phyloP scores from a whole-genome alignment of 768 basidiomycete species.

The Pholiota molesta region DNA sequence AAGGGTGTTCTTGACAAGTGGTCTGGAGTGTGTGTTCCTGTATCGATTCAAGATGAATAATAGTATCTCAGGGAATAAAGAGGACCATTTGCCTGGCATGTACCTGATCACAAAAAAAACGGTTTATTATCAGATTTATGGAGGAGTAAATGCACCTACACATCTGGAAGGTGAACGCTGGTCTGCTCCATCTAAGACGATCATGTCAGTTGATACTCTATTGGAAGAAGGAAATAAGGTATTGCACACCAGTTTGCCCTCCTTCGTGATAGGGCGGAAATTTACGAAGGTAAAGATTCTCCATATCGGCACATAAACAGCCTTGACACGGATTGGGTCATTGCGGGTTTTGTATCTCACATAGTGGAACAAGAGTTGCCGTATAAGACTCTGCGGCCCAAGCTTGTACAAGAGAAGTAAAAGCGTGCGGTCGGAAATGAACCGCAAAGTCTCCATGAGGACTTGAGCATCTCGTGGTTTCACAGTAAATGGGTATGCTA shows the following conservation, averaged over 20 bases:
- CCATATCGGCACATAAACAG: constrained; percentile 69
- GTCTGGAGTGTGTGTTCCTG: not conserved
- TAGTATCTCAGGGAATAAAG: not conserved
- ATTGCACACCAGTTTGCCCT: constrained; percentile 26
- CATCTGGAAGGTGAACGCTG: not conserved
- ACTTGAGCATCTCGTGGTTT: constrained; percentile 15
- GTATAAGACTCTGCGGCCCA: not conserved
- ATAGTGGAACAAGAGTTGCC: not conserved
- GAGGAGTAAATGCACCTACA: not conserved
- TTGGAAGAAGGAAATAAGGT: not conserved
- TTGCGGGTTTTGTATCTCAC: constrained; percentile 23
- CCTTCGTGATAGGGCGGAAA: constrained; percentile 48
- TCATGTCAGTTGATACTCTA: not conserved
- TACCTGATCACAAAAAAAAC: not conserved
- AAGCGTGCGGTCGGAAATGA: not conserved
- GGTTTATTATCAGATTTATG: not conserved
- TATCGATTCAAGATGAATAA: not conserved
- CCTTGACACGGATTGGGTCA: constrained; percentile 47
- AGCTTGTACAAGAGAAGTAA: not conserved
- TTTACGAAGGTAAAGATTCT: constrained; percentile 33
- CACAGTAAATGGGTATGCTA: constrained; percentile 18
- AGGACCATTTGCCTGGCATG: not conserved
- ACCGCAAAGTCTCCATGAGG: not conserved
- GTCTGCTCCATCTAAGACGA: not conserved
- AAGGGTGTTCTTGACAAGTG: not conserved